Evolutionary conservation across 495 filamentous ascomycete species (phyloP).

Genomic region (Parmelia sp.): DNA sequence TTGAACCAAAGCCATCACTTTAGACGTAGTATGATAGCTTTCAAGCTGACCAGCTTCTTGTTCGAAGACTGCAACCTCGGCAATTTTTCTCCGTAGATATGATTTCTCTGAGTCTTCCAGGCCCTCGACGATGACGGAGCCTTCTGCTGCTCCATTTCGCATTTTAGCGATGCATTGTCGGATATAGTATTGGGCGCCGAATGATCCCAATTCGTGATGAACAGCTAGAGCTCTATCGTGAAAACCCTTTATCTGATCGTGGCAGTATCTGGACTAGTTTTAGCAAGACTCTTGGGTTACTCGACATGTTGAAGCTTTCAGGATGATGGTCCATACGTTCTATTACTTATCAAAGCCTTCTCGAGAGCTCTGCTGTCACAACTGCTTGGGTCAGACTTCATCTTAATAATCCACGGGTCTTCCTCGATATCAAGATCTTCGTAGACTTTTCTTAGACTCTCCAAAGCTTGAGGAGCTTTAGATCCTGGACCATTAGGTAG

Average conservation of each 20-base stretch:
- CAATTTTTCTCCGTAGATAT: slow-evolving; percentile 44
- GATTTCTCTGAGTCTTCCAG: slow-evolving; percentile 48
- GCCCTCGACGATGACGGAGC: slow-evolving; percentile 32
- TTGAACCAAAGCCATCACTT: slow-evolving; percentile 48
- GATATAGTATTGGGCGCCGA: slow-evolving; percentile 70
- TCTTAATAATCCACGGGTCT: slow-evolving; percentile 64
- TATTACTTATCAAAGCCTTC: slow-evolving; percentile 42
- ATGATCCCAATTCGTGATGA: slow-evolving; percentile 61
- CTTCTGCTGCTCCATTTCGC: slow-evolving; percentile 26
- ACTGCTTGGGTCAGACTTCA: slow-evolving; percentile 35
- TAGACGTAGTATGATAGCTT: slow-evolving; percentile 41
- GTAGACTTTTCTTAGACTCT: slow-evolving; percentile 30
- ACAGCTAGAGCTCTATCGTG: slow-evolving; percentile 46
- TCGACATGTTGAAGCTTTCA: not conserved
- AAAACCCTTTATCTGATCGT: slow-evolving; percentile 56
- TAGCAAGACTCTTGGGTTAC: not conserved
- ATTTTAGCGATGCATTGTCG: slow-evolving; percentile 48
- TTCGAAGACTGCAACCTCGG: slow-evolving; percentile 4
- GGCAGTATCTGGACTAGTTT: slow-evolving; percentile 38
- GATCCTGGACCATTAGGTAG: slow-evolving; percentile 13
- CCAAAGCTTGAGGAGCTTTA: slow-evolving; percentile 9
- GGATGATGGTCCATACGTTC: slow-evolving; percentile 38
- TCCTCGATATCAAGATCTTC: slow-evolving; percentile 50
- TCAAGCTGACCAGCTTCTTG: slow-evolving; percentile 7
- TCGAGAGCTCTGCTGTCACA: slow-evolving; percentile 35